Conservation (phyloP, 2,329 filamentous ascomycete genomes). For the Ceratocystis papillata region DNA sequence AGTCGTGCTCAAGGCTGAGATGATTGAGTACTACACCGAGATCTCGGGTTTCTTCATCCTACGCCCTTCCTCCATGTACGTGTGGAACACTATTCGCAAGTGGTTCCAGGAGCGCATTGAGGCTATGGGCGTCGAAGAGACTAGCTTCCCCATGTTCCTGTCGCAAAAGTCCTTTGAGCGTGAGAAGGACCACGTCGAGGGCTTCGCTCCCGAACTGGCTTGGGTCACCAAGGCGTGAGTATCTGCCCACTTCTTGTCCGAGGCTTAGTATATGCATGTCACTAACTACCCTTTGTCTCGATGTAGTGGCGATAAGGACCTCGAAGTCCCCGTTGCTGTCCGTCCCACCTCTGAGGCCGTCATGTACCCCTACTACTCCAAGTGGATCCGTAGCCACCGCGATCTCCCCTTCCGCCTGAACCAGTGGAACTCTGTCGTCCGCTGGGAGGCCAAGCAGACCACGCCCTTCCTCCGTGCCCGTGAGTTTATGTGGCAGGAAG, state of each 20-base stretch:
- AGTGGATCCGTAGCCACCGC: conserved; percentile 93
- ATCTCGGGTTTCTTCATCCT: conserved; percentile 96
- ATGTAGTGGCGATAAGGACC: conserved; percentile 71
- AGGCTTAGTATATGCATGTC: background rate
- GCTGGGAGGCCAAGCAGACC: conserved; percentile 95
- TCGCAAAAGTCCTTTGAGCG: conserved; percentile 75
- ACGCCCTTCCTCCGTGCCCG: conserved; percentile 80
- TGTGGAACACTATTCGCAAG: conserved; percentile 55
- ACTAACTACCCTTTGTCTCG: background rate
- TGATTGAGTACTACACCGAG: conserved; percentile 92
- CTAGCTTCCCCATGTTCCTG: conserved; percentile 93
- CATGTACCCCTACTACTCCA: conserved; percentile 93
- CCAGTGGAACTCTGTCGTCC: conserved; percentile 89
- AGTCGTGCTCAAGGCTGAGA: conserved; percentile 89
- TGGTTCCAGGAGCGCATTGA: conserved; percentile 70
- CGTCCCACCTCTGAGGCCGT: conserved; percentile 62
- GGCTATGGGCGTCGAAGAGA: conserved; percentile 84
- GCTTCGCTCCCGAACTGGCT: conserved; percentile 87
- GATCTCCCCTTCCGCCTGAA: conserved; percentile 90
- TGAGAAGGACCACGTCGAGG: conserved; percentile 95
- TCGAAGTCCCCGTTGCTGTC: conserved; percentile 67
- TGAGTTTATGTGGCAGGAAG: conserved; percentile 98
- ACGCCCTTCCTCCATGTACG: conserved; percentile 57
- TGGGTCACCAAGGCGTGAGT: conserved; percentile 76
- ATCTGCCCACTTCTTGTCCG: background rate